A percentile compares a stretch with the other conserved stretches of the same genome.
These are phyloP conservation scores for Lipomyces yamadae DNA, from an alignment of 805 yeast genomes.

Conservation along the genomic window DNA sequence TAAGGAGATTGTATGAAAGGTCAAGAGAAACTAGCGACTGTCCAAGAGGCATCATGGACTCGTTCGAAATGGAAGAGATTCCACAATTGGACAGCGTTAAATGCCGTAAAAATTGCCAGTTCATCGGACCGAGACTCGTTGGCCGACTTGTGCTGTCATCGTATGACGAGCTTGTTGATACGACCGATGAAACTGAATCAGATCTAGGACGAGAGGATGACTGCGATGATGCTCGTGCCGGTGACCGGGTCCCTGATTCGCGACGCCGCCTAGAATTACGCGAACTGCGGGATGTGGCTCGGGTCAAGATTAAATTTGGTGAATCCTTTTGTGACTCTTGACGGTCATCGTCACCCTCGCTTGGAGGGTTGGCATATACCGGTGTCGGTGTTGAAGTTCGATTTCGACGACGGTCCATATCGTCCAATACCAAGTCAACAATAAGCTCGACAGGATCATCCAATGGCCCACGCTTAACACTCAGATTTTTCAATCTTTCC, in stretches of 20 bases:
- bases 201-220: conserved; percentile 13
- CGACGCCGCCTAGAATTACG: conserved; percentile 13
- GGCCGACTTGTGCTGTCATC: conserved; percentile 36
- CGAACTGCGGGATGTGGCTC: conserved; percentile 27
- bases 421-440: conserved; percentile 57
- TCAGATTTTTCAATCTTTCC: conserved; percentile 59
- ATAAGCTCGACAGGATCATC: conserved; percentile 57
- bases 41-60: conserved; percentile 44
- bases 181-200: conserved; percentile 17
- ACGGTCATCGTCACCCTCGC: background rate
- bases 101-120: conserved; percentile 51
- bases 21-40: conserved; percentile 53
- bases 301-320: conserved; percentile 11
- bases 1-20: conserved; percentile 59
- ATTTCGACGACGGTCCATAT: conserved; percentile 51
- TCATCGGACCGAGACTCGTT: conserved; percentile 31
- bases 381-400: conserved; percentile 43
- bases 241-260: conserved; percentile 16
- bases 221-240: conserved; percentile 19
- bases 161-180: conserved; percentile 41
- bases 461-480: conserved; percentile 57
- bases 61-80: conserved; percentile 45
- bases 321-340: conserved; percentile 5
- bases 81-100: conserved; percentile 51
- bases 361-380: background rate